phyloP scores from a whole-genome alignment of 257 asterid species.

The Paulownia fortunei region DNA sequence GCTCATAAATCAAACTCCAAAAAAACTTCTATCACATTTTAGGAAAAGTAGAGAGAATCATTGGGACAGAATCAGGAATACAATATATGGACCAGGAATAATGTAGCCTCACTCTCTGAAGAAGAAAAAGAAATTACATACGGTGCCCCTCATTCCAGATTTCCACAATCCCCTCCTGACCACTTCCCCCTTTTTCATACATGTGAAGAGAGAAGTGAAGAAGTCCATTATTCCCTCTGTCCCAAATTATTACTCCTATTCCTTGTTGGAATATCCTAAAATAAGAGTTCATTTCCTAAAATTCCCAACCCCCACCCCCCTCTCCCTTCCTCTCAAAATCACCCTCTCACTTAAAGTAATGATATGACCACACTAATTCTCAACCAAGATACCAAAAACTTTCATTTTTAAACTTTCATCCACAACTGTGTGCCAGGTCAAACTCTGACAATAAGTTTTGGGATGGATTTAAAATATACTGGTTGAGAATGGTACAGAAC shows the following conservation, averaged over 20 bases:
- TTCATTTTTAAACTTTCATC: too few relatives aligned
- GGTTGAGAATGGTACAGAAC: too few relatives aligned
- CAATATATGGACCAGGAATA: not conserved
- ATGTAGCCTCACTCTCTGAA: not conserved
- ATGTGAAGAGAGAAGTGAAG: not conserved
- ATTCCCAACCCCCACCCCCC: too few relatives aligned
- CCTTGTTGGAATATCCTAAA: too few relatives aligned
- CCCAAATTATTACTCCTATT: not conserved
- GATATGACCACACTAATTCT: too few relatives aligned
- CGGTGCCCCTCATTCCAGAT: not conserved
- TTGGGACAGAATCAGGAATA: not conserved
- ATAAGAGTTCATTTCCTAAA: not conserved
- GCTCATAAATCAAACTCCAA: constrained; percentile 1
- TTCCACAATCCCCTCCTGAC: not conserved
- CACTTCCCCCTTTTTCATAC: not conserved
- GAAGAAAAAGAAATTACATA: not conserved
- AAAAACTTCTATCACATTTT: not conserved
- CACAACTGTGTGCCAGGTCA: too few relatives aligned
- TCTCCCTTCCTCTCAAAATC: not conserved
- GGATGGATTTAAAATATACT: too few relatives aligned
- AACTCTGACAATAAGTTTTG: too few relatives aligned
- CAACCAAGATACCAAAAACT: too few relatives aligned
- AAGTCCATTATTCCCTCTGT: not conserved
- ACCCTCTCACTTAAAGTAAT: not conserved
- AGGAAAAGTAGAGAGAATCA: not conserved